A percentile compares a stretch with the other conserved stretches of the same genome.
phyloP scores from a whole-genome alignment of 1,284 basidiomycete genomes.

The Cutaneotrichosporon spelunceum region DNA sequence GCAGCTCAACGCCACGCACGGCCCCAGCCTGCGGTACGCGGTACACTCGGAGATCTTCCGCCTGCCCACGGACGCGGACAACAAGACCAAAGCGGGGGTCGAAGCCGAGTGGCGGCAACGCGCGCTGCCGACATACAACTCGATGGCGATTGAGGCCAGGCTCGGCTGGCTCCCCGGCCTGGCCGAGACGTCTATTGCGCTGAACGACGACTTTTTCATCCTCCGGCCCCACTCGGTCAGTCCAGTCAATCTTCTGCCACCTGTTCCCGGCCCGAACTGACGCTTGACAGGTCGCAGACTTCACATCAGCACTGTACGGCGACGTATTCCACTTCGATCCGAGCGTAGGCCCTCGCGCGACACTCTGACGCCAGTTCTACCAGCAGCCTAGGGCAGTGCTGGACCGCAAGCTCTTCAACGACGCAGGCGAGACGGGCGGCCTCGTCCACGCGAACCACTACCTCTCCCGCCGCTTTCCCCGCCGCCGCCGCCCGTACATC shows the following conservation, averaged over 20 bases:
- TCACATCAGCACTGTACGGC: conserved; percentile 46
- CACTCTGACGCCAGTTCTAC: conserved; percentile 22
- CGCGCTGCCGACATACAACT: conserved; percentile 48
- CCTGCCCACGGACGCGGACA: conserved; percentile 31
- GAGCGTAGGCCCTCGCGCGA: conserved; percentile 23
- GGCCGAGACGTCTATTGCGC: conserved; percentile 37
- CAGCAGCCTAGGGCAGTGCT: conserved; percentile 41
- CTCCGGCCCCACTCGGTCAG: conserved; percentile 7
- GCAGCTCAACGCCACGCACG: conserved; percentile 29
- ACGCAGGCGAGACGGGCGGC: conserved; percentile 44
- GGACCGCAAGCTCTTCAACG: conserved; percentile 34
- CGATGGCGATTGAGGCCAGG: conserved; percentile 47
- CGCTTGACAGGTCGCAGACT: conserved; percentile 42
- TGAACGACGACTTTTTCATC: conserved; percentile 48
- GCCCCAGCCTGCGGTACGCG: conserved; percentile 39
- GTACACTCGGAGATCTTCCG: conserved; percentile 47
- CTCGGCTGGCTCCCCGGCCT: conserved; percentile 46
- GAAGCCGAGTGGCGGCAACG: conserved; percentile 37
- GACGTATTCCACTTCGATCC: conserved; percentile 45
- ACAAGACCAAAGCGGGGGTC: conserved; percentile 28
- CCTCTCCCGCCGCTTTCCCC: conserved; percentile 44
- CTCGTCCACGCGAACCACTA: conserved; percentile 48
- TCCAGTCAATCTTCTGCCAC: not conserved
- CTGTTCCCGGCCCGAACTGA: too few relatives aligned
- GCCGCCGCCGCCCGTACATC: conserved; percentile 44